phyloP scores from a whole-genome alignment of 2,329 filamentous ascomycete species.

The Calonectria multiphialidica region DNA sequence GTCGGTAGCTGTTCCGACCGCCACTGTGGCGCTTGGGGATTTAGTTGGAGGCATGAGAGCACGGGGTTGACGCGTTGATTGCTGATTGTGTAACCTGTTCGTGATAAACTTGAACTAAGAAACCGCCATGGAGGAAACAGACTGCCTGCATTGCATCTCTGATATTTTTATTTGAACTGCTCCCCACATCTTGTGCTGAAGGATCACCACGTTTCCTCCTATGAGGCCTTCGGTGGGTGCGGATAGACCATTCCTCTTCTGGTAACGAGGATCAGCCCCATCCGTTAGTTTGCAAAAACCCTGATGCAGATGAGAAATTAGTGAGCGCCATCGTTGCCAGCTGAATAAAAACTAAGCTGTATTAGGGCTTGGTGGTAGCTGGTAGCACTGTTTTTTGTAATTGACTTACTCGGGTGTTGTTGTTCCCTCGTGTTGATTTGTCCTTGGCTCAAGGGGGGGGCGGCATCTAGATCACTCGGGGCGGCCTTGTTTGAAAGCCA shows the following conservation, averaged over 20 bases:
- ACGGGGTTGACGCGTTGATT: too few species aligned
- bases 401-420: not conserved
- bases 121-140: too few species aligned
- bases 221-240: not conserved
- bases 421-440: not conserved
- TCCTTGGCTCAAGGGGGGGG: not conserved
- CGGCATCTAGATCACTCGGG: not conserved
- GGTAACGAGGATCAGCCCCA: not conserved
- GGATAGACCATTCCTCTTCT: not conserved
- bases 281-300: not conserved
- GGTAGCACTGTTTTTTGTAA: not conserved
- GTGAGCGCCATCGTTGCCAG: not conserved
- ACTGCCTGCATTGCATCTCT: too few species aligned
- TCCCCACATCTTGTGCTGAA: not conserved
- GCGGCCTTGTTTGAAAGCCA: conserved; percentile 1
- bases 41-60: not conserved
- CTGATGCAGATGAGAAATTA: conserved; percentile 3
- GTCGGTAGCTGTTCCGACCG: not conserved
- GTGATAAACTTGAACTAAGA: too few species aligned
- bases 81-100: not conserved
- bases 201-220: not conserved
- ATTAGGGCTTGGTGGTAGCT: not conserved
- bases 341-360: not conserved
- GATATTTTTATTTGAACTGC: not conserved
- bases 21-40: not conserved